Conservation (phyloP, 139 green algal species). For the Chlorella sp. region DNA sequence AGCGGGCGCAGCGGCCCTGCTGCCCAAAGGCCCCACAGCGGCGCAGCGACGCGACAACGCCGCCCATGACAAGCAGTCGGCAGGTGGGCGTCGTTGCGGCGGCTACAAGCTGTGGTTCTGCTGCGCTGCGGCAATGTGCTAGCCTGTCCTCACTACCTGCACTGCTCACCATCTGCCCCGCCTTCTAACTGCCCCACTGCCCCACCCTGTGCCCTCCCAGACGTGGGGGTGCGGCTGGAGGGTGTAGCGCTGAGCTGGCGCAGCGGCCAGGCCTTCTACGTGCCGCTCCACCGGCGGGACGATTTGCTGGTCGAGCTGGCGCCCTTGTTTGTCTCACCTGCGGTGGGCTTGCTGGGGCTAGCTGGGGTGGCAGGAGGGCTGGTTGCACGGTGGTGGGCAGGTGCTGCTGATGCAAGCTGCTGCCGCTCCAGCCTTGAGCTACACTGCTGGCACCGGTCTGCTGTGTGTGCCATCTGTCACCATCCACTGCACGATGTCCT, state of each 20-base stretch:
- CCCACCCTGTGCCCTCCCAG: not conserved
- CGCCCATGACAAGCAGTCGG: slow-evolving; percentile 21
- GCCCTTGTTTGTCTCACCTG: slow-evolving; percentile 34
- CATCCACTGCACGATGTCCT: too few relatives aligned
- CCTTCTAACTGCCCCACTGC: too few relatives aligned
- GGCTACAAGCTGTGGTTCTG: not conserved
- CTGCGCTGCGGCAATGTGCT: not conserved
- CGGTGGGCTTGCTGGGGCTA: too few relatives aligned
- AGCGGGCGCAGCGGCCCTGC: not conserved
- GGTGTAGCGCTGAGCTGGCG: slow-evolving; percentile 55
- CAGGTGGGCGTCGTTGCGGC: not conserved
- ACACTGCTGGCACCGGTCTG: too few relatives aligned
- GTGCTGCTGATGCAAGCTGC: too few relatives aligned
- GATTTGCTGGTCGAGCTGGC: slow-evolving; percentile 35
- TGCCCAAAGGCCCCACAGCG: slow-evolving; percentile 3
- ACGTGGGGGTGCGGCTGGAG: slow-evolving; percentile 35
- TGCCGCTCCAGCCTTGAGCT: too few relatives aligned
- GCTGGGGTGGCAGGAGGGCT: too few relatives aligned
- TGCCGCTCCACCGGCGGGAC: slow-evolving; percentile 44
- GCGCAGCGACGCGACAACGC: slow-evolving; percentile 13
- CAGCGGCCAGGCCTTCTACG: slow-evolving; percentile 52
- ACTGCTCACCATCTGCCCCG: too few relatives aligned
- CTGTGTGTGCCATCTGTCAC: too few relatives aligned
- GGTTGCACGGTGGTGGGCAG: too few relatives aligned
- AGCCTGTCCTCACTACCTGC: too few relatives aligned